Evolutionary conservation across 2,329 filamentous ascomycete genomes (phyloP).

Genomic region (Byssochlamys sp.): DNA sequence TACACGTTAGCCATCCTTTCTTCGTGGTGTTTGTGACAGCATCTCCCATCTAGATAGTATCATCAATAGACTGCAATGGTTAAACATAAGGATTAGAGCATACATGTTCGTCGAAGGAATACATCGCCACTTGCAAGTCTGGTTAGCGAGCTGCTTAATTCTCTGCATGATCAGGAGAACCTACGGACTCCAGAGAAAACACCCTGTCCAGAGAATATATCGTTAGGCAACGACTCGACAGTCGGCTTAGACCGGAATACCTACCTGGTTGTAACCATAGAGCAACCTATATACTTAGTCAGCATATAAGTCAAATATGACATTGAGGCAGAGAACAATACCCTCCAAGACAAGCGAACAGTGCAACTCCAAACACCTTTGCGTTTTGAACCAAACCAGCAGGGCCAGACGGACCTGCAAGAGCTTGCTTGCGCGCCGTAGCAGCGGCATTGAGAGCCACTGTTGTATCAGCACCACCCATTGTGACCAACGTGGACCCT

Average conservation of each 20-base stretch:
- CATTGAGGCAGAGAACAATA: constrained; percentile 5
- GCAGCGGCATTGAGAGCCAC: constrained; percentile 40
- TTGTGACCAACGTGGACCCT: constrained; percentile 6
- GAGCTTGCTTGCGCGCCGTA: constrained; percentile 41
- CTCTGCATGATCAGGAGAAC: background rate
- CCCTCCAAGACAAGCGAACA: constrained; percentile 48
- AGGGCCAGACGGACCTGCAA: constrained; percentile 47
- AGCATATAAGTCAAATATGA: background rate
- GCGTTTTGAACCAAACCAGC: constrained; percentile 50
- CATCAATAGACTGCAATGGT: background rate
- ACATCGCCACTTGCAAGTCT: background rate
- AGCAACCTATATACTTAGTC: background rate
- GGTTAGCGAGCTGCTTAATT: background rate
- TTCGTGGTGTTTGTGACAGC: background rate
- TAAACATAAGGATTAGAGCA: background rate
- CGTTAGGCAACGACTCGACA: background rate
- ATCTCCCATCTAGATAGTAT: background rate
- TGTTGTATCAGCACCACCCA: constrained; percentile 15
- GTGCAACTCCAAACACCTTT: constrained; percentile 51
- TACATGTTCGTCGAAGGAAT: background rate
- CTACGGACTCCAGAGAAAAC: background rate
- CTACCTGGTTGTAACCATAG: background rate
- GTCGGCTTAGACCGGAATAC: background rate
- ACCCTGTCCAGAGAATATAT: background rate
- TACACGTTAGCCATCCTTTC: constrained; percentile 21